Conservation (phyloP, 371 early-diverging fungal species). For the Apophysomyces elegans region DNA sequence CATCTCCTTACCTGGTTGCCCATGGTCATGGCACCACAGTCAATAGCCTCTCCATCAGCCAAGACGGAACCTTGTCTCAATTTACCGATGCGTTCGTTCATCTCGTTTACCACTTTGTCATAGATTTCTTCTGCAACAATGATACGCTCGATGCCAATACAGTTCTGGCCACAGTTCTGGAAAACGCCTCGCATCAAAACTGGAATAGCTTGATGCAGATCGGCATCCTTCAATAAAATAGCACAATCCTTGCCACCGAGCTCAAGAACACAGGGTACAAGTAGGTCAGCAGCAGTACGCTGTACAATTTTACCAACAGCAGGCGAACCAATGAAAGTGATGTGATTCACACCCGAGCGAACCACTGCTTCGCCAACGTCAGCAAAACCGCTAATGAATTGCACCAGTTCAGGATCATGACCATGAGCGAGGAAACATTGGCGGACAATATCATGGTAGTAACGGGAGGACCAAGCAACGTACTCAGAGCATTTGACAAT, state of each 20-base stretch:
- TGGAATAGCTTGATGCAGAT: conserved; percentile 68
- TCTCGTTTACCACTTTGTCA: conserved; percentile 68
- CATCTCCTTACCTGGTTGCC: conserved; percentile 50
- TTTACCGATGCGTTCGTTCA: conserved; percentile 55
- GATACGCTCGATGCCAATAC: conserved; percentile 82
- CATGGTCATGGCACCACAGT: conserved; percentile 82
- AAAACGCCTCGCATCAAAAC: conserved; percentile 81
- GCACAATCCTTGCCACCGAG: conserved; percentile 92
- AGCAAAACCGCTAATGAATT: conserved; percentile 79
- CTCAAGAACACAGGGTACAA: conserved; percentile 88
- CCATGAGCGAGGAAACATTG: conserved; percentile 72
- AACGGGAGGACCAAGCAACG: conserved; percentile 80
- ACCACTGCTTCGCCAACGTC: conserved; percentile 82
- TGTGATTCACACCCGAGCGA: conserved; percentile 65
- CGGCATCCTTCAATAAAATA: conserved; percentile 76
- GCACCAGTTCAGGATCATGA: conserved; percentile 77
- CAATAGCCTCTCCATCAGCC: conserved; percentile 69
- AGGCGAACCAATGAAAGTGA: conserved; percentile 88
- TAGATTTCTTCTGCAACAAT: conserved; percentile 71
- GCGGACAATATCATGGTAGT: conserved; percentile 67
- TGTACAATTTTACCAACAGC: conserved; percentile 81
- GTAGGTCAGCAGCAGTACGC: conserved; percentile 68
- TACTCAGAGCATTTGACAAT: conserved; percentile 86
- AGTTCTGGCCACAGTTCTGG: conserved; percentile 89
- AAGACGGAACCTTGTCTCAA: conserved; percentile 76